Conservation (phyloP, 2,329 filamentous ascomycete species). For the Cytospora leucostoma region DNA sequence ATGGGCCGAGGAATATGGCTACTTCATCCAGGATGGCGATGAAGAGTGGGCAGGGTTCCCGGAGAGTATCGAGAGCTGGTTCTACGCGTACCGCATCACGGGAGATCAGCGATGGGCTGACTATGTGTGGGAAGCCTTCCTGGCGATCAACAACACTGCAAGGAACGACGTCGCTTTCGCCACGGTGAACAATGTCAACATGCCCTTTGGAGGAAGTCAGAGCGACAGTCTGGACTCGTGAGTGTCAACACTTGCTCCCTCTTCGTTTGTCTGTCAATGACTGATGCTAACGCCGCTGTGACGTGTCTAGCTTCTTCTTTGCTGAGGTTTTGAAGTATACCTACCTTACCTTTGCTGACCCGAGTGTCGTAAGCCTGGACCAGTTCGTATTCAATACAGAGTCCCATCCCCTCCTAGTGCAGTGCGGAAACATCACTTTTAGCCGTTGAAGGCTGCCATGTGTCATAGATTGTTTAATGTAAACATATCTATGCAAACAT, state of each 20-base stretch:
- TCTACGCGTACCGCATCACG: conserved; percentile 21
- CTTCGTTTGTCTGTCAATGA: background rate
- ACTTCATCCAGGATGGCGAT: conserved; percentile 17
- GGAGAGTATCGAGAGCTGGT: conserved; percentile 22
- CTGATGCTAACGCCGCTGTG: background rate
- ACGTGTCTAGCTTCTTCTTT: conserved; percentile 9
- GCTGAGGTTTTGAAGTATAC: conserved; percentile 18
- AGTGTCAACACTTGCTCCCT: background rate
- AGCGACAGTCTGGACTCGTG: conserved; percentile 18
- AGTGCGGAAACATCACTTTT: background rate
- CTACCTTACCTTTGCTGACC: conserved; percentile 17
- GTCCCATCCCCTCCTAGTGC: conserved; percentile 11
- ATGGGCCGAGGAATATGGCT: conserved; percentile 17
- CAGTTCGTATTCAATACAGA: conserved; percentile 21
- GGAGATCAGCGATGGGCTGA: conserved; percentile 19
- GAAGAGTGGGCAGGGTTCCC: conserved; percentile 16
- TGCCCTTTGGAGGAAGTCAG: conserved; percentile 21
- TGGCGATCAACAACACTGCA: conserved; percentile 19
- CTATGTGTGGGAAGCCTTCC: conserved; percentile 16
- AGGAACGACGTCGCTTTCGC: conserved; percentile 19
- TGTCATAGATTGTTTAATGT: no score
- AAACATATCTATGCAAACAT: no score
- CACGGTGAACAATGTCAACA: conserved; percentile 19
- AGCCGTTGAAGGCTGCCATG: no score
- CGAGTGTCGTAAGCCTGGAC: conserved; percentile 14